Evolutionary conservation across 2,329 filamentous ascomycete genomes (phyloP).

Genomic region (Dactylonectria estremocensis): DNA sequence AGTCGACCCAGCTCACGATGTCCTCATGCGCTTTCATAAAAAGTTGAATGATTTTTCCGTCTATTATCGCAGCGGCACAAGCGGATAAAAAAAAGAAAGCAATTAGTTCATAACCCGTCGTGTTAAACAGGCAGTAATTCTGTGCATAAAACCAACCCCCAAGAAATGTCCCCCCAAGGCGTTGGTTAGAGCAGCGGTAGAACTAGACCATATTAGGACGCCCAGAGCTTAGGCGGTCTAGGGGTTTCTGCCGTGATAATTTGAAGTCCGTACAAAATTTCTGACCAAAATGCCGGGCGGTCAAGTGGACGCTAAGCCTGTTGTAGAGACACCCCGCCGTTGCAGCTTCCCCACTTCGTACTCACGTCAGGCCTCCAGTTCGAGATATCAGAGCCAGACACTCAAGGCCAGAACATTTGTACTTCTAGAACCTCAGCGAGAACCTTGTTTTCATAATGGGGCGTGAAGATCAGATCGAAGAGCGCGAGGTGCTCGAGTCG

Average conservation of each 20-base stretch:
- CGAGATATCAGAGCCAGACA: constrained; percentile 27
- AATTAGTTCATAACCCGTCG: not conserved
- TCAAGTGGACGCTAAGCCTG: constrained; percentile 48
- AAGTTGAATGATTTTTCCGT: not conserved
- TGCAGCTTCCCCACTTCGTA: constrained; percentile 43
- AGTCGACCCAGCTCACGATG: constrained; percentile 14
- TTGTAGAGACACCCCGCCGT: constrained; percentile 48
- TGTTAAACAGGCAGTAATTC: not conserved
- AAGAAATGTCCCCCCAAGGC: not conserved
- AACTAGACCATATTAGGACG: constrained; percentile 18
- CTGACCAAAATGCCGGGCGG: constrained; percentile 56
- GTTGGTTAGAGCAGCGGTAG: constrained; percentile 23
- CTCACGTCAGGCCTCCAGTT: constrained; percentile 36
- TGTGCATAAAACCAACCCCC: constrained; percentile 14
- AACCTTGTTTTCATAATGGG: constrained; percentile 64
- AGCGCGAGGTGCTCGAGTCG: constrained; percentile 97
- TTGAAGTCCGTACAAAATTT: constrained; percentile 37
- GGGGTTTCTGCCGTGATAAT: constrained; percentile 27
- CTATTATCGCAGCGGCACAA: constrained; percentile 1
- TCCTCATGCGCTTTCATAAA: constrained; percentile 13
- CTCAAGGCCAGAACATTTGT: constrained; percentile 8
- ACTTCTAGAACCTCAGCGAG: constrained; percentile 12
- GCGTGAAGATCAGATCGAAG: constrained; percentile 92
- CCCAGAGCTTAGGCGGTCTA: constrained; percentile 9
- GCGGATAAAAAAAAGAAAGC: not conserved